A percentile compares a stretch with the other conserved stretches of the same genome.
Evolutionary conservation across 2,329 filamentous ascomycete species (phyloP).

Genomic region (Alternaria dauci): DNA sequence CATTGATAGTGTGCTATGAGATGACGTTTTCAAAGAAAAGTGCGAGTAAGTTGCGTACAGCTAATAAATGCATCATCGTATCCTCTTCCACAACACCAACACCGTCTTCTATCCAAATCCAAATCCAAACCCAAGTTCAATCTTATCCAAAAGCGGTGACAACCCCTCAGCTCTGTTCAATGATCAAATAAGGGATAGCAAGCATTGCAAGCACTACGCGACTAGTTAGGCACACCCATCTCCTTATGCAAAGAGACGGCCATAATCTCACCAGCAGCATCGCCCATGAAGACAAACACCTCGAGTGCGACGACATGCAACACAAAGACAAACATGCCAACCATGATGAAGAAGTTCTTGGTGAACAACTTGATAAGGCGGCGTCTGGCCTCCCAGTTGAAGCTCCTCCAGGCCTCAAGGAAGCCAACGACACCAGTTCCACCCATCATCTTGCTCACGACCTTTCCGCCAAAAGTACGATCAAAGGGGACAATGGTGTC

Average conservation of each 20-base stretch:
- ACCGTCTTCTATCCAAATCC: not conserved
- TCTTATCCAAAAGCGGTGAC: not conserved
- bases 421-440: constrained; percentile 76
- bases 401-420: constrained; percentile 79
- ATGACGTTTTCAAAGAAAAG: not conserved
- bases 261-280: constrained; percentile 34
- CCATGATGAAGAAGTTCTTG: constrained; percentile 70
- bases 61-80: not conserved
- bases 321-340: constrained; percentile 60
- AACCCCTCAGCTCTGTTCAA: not conserved
- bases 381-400: constrained; percentile 75
- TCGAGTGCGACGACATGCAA: constrained; percentile 62
- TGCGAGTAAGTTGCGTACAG: not conserved
- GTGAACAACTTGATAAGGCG: constrained; percentile 77
- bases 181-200: not conserved
- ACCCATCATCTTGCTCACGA: constrained; percentile 76
- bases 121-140: not conserved
- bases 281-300: constrained; percentile 58
- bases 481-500: constrained; percentile 91
- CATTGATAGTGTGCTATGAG: not conserved
- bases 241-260: constrained; percentile 25
- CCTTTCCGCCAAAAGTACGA: constrained; percentile 80
- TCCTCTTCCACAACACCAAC: not conserved
- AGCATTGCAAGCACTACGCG: not conserved
- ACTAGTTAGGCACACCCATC: not conserved